Conservation (phyloP, 2,329 filamentous ascomycete genomes). For the Chalaropsis thielavioides region DNA sequence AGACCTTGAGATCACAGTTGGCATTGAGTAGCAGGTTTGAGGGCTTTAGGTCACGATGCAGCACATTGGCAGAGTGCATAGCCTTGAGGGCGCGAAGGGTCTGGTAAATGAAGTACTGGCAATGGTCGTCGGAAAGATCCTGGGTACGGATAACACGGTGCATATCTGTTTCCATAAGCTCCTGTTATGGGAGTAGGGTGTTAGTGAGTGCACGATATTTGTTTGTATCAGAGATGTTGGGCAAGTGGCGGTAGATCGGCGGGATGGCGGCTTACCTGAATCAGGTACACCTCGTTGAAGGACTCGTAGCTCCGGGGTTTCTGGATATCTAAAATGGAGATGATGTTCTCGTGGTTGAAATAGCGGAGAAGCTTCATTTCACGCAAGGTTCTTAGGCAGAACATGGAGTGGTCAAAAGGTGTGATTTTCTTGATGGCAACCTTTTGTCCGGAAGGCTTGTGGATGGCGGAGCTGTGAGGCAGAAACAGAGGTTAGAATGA, state of each 20-base stretch:
- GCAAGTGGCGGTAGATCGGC: not conserved
- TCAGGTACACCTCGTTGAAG: constrained; percentile 96
- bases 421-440: constrained; percentile 99
- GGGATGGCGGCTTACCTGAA: constrained; percentile 53
- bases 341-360: constrained; percentile 99
- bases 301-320: constrained; percentile 91
- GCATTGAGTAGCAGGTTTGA: constrained; percentile 94
- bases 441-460: constrained; percentile 96
- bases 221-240: not conserved
- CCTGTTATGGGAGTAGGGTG: constrained; percentile 40
- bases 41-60: constrained; percentile 93
- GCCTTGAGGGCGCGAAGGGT: constrained; percentile 94
- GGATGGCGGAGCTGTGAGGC: constrained; percentile 65
- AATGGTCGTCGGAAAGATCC: constrained; percentile 96
- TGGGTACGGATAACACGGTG: constrained; percentile 97
- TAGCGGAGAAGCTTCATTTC: constrained; percentile 99
- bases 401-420: constrained; percentile 98
- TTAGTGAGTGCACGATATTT: constrained; percentile 18
- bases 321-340: constrained; percentile 97
- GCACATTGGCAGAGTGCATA: constrained; percentile 97
- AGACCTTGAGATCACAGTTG: constrained; percentile 98
- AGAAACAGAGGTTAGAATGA: not conserved
- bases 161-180: constrained; percentile 99
- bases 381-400: constrained; percentile 86
- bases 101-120: constrained; percentile 99